Evolutionary conservation across 805 yeast genomes (phyloP).

Genomic region (Candida taoyuanica): DNA sequence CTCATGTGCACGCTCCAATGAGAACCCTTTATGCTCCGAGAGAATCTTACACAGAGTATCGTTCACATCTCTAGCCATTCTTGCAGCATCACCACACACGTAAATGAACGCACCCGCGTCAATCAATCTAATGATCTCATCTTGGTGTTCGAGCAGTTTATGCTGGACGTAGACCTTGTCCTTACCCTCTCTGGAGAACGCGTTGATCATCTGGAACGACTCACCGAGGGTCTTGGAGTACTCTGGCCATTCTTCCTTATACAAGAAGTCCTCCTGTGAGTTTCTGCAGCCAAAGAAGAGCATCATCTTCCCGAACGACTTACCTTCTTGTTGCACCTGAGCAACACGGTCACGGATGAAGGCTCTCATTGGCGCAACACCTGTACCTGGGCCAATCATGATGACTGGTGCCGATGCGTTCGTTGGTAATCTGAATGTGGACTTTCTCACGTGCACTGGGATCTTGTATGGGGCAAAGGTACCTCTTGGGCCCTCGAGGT

Average conservation of each 20-base stretch:
- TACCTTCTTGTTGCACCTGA: slow-evolving; percentile 41
- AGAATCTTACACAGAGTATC: slow-evolving; percentile 60
- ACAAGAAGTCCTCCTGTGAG: slow-evolving; percentile 74
- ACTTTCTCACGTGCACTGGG: slow-evolving; percentile 91
- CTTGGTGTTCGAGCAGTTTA: slow-evolving; percentile 49
- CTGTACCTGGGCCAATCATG: slow-evolving; percentile 97
- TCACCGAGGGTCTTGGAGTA: slow-evolving; percentile 53
- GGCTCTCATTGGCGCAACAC: slow-evolving; percentile 98
- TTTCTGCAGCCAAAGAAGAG: slow-evolving; percentile 88
- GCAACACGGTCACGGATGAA: slow-evolving; percentile 83
- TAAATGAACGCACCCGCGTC: slow-evolving; percentile 83
- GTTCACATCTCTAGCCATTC: slow-evolving; percentile 94
- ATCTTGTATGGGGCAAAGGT: slow-evolving; percentile 44
- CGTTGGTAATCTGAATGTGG: slow-evolving; percentile 89
- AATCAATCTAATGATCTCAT: slow-evolving; percentile 37
- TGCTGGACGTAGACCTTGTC: slow-evolving; percentile 83
- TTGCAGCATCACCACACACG: slow-evolving; percentile 95
- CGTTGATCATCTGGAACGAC: slow-evolving; percentile 68
- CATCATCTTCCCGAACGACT: slow-evolving; percentile 59
- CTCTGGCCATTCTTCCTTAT: slow-evolving; percentile 84
- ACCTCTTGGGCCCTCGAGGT: slow-evolving; percentile 83
- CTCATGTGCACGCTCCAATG: slow-evolving; percentile 67
- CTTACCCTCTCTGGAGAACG: slow-evolving; percentile 75
- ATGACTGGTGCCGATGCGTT: slow-evolving; percentile 80
- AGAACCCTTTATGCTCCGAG: slow-evolving; percentile 54